Percentiles rank a stretch among this genome's conserved stretches.
Evolutionary conservation across 345 rosid genomes (phyloP).

Genomic region (Melaleuca alternifolia): DNA sequence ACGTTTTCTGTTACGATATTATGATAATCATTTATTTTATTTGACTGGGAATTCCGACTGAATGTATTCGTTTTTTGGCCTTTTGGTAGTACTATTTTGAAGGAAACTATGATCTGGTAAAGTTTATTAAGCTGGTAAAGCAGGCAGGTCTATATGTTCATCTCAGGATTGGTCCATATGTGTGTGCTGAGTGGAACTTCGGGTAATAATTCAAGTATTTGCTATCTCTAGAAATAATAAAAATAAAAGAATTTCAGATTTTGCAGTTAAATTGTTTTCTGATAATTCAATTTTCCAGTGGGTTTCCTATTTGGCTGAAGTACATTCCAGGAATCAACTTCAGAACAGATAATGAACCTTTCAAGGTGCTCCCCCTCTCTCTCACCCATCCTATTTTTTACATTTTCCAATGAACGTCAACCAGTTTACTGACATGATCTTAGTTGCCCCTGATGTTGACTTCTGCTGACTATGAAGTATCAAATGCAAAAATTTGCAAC

Average conservation of each 20-base stretch:
- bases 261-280: neutral
- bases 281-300: slow-evolving; percentile 30
- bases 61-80: neutral
- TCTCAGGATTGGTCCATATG: slow-evolving; percentile 98
- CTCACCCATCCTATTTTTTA: neutral
- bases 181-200: slow-evolving; percentile 98
- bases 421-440: slow-evolving; percentile 1
- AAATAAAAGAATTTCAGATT: neutral
- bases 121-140: slow-evolving; percentile 73
- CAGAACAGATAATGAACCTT: slow-evolving; percentile 92
- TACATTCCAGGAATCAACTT: slow-evolving; percentile 90
- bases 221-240: neutral
- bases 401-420: neutral
- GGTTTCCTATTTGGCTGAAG: slow-evolving; percentile 99
- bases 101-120: slow-evolving; percentile 86
- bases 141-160: slow-evolving; percentile 87
- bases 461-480: slow-evolving; percentile 28
- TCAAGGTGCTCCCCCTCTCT: slow-evolving; percentile 49
- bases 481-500: slow-evolving; percentile 78
- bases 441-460: neutral
- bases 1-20: neutral
- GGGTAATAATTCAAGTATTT: slow-evolving; percentile 44
- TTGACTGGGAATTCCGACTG: neutral
- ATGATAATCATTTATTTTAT: neutral
- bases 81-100: slow-evolving; percentile 65